Percentiles rank a stretch among this genome's conserved stretches.
These are phyloP conservation scores for Protomyces arabidopsidicola DNA, from an alignment of 1,139 yeast genomes.

Conservation along the genomic window DNA sequence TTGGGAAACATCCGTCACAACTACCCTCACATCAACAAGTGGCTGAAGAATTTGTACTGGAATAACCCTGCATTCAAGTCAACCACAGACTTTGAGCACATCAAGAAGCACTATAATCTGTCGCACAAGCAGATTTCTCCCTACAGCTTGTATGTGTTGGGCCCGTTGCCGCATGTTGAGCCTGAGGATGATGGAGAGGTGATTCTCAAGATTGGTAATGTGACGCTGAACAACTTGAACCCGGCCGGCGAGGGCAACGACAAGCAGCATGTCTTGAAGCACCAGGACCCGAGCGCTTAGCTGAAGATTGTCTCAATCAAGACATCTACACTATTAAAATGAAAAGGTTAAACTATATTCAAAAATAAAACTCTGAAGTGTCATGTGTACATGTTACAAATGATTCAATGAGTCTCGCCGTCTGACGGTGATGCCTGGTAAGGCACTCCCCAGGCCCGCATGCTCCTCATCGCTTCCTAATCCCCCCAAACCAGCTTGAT, in stretches of 20 bases:
- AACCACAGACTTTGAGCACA: slow-evolving; percentile 79
- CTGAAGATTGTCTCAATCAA: no score
- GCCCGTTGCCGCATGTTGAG: slow-evolving; percentile 75
- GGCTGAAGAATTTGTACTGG: slow-evolving; percentile 86
- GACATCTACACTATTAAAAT: no score
- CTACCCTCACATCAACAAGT: slow-evolving; percentile 70
- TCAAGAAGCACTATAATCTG: slow-evolving; percentile 37
- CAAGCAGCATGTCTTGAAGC: slow-evolving; percentile 21
- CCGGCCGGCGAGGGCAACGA: slow-evolving; percentile 10
- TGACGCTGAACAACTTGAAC: slow-evolving; percentile 10
- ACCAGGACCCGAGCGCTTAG: slow-evolving; percentile 4
- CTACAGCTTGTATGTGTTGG: slow-evolving; percentile 74
- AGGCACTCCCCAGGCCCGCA: neutral
- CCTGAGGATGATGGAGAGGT: slow-evolving; percentile 36
- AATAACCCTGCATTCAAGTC: slow-evolving; percentile 66
- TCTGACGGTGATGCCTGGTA: neutral
- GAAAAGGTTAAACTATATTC: no score
- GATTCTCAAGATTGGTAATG: slow-evolving; percentile 22
- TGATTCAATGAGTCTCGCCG: neutral
- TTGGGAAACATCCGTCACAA: slow-evolving; percentile 73
- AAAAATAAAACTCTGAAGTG: no score
- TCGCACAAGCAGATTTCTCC: slow-evolving; percentile 81
- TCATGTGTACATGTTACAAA: neutral
- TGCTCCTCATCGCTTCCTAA: neutral
- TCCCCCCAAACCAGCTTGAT: neutral